A percentile compares a stretch with the other conserved stretches of the same genome.
phyloP scores from a whole-genome alignment of 495 filamentous ascomycete species.

The Penicillium chermesinum region DNA sequence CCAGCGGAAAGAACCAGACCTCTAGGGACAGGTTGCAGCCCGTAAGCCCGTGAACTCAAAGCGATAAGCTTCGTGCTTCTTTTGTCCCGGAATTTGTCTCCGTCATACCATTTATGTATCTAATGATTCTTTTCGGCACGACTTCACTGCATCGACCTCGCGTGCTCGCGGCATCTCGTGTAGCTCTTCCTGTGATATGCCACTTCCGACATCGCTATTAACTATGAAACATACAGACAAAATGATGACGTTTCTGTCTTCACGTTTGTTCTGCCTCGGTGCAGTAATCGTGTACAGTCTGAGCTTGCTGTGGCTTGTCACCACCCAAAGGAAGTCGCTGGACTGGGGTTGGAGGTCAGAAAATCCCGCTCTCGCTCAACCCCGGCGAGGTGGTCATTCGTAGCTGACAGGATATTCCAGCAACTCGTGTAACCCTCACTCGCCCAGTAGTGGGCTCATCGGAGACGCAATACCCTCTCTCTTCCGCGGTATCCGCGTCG shows the following conservation, averaged over 20 bases:
- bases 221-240: not conserved
- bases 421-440: too few relatives aligned
- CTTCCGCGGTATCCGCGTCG: not conserved
- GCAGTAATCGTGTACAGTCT: too few relatives aligned
- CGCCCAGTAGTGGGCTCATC: too few relatives aligned
- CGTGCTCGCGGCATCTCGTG: conserved; percentile 36
- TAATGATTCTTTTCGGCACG: not conserved
- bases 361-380: too few relatives aligned
- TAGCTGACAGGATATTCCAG: too few relatives aligned
- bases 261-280: not conserved
- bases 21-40: too few relatives aligned
- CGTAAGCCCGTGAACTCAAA: too few relatives aligned
- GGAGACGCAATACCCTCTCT: not conserved
- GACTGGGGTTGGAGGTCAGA: too few relatives aligned
- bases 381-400: too few relatives aligned
- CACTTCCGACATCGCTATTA: conserved; percentile 1
- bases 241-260: not conserved
- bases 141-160: not conserved
- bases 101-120: not conserved
- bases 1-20: not conserved
- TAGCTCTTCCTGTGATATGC: conserved; percentile 19
- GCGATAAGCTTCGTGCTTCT: too few relatives aligned
- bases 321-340: too few relatives aligned
- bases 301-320: too few relatives aligned
- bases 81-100: not conserved